Conservation (phyloP, 306 rosid species). For the Fagus crenata region DNA sequence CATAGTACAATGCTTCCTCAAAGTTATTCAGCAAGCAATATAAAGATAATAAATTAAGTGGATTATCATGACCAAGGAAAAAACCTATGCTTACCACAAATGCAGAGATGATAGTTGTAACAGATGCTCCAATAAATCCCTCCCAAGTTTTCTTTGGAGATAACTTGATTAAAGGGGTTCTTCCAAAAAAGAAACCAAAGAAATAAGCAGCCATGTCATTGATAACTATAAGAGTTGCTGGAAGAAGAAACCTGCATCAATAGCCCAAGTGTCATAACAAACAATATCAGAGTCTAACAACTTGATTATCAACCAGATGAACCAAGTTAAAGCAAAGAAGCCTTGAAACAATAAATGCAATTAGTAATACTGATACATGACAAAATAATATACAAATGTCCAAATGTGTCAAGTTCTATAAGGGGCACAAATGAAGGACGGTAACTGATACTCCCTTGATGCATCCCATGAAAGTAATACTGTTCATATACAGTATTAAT, state of each 20-base stretch:
- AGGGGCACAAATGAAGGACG: background rate
- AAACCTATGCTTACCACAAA: constrained; percentile 68
- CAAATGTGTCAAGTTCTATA: background rate
- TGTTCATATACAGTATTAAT: background rate
- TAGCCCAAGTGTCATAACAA: constrained; percentile 27
- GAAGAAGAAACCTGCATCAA: constrained; percentile 94
- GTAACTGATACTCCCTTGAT: background rate
- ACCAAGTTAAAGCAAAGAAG: background rate
- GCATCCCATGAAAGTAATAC: background rate
- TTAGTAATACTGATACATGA: background rate
- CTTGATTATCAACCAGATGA: background rate
- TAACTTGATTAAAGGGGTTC: constrained; percentile 92
- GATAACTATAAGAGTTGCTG: constrained; percentile 89
- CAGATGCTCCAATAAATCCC: constrained; percentile 99
- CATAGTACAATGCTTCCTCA: background rate
- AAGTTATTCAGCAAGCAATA: background rate
- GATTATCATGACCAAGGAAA: background rate
- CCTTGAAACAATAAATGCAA: background rate
- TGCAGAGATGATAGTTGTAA: constrained; percentile 90
- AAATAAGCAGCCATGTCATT: constrained; percentile 94
- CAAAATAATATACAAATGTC: background rate
- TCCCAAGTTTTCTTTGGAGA: constrained; percentile 99
- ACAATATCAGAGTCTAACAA: background rate
- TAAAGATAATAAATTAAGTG: background rate
- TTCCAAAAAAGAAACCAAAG: constrained; percentile 93